Conservation (phyloP, 1,284 basidiomycete species). For the Hypsizygus ulmarius region DNA sequence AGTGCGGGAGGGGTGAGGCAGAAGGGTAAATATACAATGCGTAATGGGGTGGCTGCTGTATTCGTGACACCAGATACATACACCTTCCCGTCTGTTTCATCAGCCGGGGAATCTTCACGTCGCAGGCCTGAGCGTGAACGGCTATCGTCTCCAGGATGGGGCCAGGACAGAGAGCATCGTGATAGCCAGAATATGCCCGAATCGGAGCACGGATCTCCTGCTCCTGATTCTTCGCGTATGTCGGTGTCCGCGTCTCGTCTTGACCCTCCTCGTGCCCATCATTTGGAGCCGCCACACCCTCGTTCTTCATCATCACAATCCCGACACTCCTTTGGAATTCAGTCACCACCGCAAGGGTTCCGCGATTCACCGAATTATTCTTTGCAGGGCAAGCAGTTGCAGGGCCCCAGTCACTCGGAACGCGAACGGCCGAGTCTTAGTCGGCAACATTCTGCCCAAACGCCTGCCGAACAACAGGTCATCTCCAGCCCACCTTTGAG, state of each 20-base stretch:
- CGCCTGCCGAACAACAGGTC: slow-evolving; percentile 8
- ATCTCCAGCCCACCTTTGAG: slow-evolving; percentile 14
- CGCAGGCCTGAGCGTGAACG: slow-evolving; percentile 15
- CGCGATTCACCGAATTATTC: slow-evolving; percentile 25
- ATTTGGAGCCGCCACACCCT: slow-evolving; percentile 22
- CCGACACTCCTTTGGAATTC: slow-evolving; percentile 23
- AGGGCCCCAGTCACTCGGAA: slow-evolving; percentile 17
- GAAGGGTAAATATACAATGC: slow-evolving; percentile 35
- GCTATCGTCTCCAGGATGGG: slow-evolving; percentile 33
- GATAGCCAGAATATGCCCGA: slow-evolving; percentile 30
- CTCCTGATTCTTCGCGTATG: slow-evolving; percentile 46
- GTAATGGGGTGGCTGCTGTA: slow-evolving; percentile 31
- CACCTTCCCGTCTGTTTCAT: slow-evolving; percentile 44
- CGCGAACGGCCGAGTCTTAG: slow-evolving; percentile 26
- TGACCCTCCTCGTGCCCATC: slow-evolving; percentile 37
- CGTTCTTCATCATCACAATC: slow-evolving; percentile 22
- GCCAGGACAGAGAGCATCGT: slow-evolving; percentile 33
- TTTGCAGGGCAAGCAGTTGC: slow-evolving; percentile 17
- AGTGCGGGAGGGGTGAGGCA: slow-evolving; percentile 18
- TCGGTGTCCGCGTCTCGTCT: slow-evolving; percentile 49
- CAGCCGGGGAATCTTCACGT: slow-evolving; percentile 22
- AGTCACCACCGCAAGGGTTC: slow-evolving; percentile 32
- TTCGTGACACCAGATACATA: slow-evolving; percentile 39
- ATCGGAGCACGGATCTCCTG: slow-evolving; percentile 41
- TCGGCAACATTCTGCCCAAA: slow-evolving; percentile 23